These are phyloP conservation scores for Malus orientalis DNA, from an alignment of 306 rosid species.

Conservation along the genomic window DNA sequence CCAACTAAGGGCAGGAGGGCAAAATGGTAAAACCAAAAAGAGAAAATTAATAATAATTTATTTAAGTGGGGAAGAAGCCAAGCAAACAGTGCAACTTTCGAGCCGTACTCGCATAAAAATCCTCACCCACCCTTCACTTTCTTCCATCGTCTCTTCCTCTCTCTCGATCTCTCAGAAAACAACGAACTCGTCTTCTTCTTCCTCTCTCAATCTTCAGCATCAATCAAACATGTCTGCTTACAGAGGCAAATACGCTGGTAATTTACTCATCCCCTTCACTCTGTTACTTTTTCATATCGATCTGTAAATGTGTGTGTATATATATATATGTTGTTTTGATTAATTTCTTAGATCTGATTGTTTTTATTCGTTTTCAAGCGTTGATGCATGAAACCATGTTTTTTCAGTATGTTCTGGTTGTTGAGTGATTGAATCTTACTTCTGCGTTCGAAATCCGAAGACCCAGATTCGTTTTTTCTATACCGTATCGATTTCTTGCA, in stretches of 20 bases:
- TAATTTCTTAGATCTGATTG: neutral
- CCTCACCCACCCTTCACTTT: neutral
- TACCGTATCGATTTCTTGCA: neutral
- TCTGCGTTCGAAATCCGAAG: neutral
- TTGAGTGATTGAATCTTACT: neutral
- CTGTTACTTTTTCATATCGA: neutral
- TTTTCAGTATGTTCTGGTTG: neutral
- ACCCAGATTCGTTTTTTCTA: neutral
- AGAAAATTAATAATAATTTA: neutral
- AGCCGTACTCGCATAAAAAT: neutral
- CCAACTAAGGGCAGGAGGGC: neutral
- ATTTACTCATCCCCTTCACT: neutral
- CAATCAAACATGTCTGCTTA: conserved; percentile 19
- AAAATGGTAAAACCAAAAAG: neutral
- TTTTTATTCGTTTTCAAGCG: neutral
- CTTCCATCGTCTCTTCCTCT: neutral
- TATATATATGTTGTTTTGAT: neutral
- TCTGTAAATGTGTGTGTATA: neutral
- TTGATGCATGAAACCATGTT: neutral
- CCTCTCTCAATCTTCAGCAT: neutral
- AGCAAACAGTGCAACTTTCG: neutral
- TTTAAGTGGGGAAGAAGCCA: neutral
- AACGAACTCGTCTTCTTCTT: neutral
- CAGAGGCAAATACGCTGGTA: conserved; percentile 27
- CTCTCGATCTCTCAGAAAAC: neutral